These are phyloP conservation scores for Anisodus tanguticus DNA, from an alignment of 257 asterid genomes.

Conservation along the genomic window DNA sequence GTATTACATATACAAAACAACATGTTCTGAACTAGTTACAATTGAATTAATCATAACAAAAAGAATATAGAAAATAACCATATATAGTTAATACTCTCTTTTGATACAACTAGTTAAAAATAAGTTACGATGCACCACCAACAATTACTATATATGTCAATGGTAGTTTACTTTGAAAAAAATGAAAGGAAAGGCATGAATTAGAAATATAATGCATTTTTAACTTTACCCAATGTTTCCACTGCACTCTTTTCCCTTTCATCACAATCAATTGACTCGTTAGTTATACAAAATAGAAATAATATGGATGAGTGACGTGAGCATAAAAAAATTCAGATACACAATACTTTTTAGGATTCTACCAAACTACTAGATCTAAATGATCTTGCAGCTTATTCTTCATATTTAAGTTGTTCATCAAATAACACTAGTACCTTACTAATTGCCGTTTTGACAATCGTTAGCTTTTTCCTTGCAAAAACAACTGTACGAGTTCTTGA, in stretches of 20 bases:
- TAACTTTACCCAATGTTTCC: too few species aligned
- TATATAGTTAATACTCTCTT: too few species aligned
- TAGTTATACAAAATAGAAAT: constrained; percentile 5
- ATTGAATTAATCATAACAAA: too few species aligned
- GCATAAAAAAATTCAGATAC: constrained; percentile 15
- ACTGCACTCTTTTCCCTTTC: neutral
- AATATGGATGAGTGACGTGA: constrained; percentile 7
- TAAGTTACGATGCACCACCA: too few species aligned
- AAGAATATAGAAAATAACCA: too few species aligned
- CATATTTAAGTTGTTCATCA: constrained; percentile 9
- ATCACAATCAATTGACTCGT: neutral
- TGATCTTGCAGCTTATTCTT: constrained; percentile 7
- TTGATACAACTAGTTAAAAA: too few species aligned
- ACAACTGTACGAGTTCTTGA: constrained; percentile 97
- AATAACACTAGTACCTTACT: constrained; percentile 67
- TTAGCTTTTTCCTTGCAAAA: constrained; percentile 97
- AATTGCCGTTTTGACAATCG: constrained; percentile 89
- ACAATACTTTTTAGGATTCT: neutral
- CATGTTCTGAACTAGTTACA: too few species aligned
- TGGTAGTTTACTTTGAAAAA: too few species aligned
- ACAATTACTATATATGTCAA: too few species aligned
- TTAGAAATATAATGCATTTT: too few species aligned
- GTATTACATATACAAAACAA: too few species aligned
- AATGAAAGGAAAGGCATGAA: too few species aligned
- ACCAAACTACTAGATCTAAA: constrained; percentile 15